Percentiles rank a stretch among this genome's conserved stretches.
phyloP scores from a whole-genome alignment of 257 asterid species.

The Nicotiana paniculata region DNA sequence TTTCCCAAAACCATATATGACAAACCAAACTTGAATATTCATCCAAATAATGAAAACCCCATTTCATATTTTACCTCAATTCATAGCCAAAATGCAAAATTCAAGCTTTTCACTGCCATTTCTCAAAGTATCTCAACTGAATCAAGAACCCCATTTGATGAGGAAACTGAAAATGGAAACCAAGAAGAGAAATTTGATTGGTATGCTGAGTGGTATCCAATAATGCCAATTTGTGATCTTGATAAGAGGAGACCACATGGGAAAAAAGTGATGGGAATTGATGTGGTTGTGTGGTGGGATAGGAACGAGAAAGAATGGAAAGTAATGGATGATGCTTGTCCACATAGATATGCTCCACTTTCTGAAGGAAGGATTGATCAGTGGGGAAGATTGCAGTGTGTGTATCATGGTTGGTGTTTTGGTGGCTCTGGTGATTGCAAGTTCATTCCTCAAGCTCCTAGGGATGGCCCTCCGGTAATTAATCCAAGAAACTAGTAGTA shows the following conservation, averaged over 20 bases:
- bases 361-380: constrained; percentile 94
- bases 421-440: constrained; percentile 77
- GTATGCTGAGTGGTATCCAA: constrained; percentile 85
- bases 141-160: constrained; percentile 13
- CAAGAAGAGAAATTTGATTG: constrained; percentile 59
- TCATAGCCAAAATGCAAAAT: constrained; percentile 24
- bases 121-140: constrained; percentile 32
- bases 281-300: constrained; percentile 83
- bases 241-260: constrained; percentile 83
- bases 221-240: constrained; percentile 69
- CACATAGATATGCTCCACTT: constrained; percentile 81
- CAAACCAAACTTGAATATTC: constrained; percentile 16
- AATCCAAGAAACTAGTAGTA: neutral
- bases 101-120: constrained; percentile 42
- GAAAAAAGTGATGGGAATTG: constrained; percentile 67
- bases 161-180: constrained; percentile 11
- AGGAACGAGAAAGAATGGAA: constrained; percentile 68
- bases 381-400: constrained; percentile 89
- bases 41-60: constrained; percentile 14
- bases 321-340: constrained; percentile 79
- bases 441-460: constrained; percentile 79
- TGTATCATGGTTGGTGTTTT: constrained; percentile 93
- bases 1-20: neutral
- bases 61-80: constrained; percentile 4
- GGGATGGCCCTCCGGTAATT: constrained; percentile 79